Conservation (phyloP, 1,284 basidiomycete species). For the Kalmanozyma brasiliensis region DNA sequence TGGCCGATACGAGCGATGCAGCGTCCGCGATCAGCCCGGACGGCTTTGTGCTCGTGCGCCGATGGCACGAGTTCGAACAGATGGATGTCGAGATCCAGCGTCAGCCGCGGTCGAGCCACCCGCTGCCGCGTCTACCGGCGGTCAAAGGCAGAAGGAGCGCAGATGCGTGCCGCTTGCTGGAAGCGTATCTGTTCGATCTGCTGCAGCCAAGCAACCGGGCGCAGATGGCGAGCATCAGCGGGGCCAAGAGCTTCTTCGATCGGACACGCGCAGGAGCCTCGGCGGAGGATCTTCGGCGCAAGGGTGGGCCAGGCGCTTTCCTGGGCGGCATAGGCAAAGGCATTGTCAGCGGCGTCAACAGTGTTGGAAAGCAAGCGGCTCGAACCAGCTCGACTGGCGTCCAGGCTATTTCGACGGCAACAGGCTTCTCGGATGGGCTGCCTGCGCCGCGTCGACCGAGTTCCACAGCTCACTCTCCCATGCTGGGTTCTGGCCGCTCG, state of each 20-base stretch:
- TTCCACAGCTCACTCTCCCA: conserved; percentile 1
- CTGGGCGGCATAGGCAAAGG: conserved; percentile 54
- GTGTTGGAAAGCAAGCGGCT: conserved; percentile 56
- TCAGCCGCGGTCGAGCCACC: conserved; percentile 38
- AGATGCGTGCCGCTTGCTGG: conserved; percentile 45
- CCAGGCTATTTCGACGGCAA: conserved; percentile 19
- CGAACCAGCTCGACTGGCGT: conserved; percentile 31
- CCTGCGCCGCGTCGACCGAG: conserved; percentile 8
- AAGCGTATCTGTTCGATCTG: conserved; percentile 52
- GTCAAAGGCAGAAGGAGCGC: conserved; percentile 48
- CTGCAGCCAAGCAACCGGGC: conserved; percentile 32
- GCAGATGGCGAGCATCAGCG: conserved; percentile 21
- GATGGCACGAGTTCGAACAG: conserved; percentile 63
- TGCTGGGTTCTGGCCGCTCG: conserved; percentile 1
- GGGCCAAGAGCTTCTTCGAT: conserved; percentile 59
- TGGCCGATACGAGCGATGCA: conserved; percentile 11
- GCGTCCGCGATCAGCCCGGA: conserved; percentile 28
- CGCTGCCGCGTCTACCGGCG: conserved; percentile 45
- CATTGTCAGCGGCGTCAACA: conserved; percentile 56
- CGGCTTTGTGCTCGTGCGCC: conserved; percentile 61
- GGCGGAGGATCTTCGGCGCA: conserved; percentile 30
- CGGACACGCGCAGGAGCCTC: conserved; percentile 56
- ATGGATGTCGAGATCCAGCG: conserved; percentile 57
- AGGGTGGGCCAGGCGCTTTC: conserved; percentile 31
- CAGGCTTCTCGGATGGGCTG: background rate